Evolutionary conservation across 495 filamentous ascomycete genomes (phyloP).

Genomic region (Tetracladium marchalianum): DNA sequence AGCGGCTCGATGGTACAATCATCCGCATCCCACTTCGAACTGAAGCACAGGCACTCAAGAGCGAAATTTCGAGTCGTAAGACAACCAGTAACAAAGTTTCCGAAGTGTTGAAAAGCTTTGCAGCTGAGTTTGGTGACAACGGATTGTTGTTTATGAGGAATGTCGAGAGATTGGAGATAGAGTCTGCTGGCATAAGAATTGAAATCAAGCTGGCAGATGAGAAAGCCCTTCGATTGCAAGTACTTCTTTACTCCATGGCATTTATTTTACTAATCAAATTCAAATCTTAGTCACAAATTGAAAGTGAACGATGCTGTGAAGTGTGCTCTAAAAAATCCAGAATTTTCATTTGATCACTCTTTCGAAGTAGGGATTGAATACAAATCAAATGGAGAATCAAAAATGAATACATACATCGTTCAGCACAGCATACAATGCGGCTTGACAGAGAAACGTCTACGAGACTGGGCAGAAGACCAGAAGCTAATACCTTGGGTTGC

Average conservation of each 20-base stretch:
- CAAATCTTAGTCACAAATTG: constrained; percentile 8
- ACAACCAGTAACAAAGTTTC: constrained; percentile 19
- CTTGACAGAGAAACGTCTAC: constrained; percentile 14
- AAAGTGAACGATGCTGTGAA: constrained; percentile 10
- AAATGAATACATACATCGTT: constrained; percentile 14
- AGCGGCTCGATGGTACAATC: constrained; percentile 25
- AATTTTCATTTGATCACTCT: constrained; percentile 10
- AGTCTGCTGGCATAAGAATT: constrained; percentile 17
- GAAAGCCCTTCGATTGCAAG: constrained; percentile 12
- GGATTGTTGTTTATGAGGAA: constrained; percentile 30
- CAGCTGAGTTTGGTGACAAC: constrained; percentile 22
- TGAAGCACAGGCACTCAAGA: constrained; percentile 19
- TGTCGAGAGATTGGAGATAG: constrained; percentile 22
- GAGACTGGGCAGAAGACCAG: constrained; percentile 23
- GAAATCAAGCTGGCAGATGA: constrained; percentile 12
- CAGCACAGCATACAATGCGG: constrained; percentile 21
- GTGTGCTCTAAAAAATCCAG: neutral
- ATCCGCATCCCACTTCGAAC: constrained; percentile 35
- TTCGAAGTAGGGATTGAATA: constrained; percentile 12
- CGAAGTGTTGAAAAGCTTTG: constrained; percentile 24
- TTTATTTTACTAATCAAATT: constrained; percentile 3
- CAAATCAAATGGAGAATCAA: neutral
- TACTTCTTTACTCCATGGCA: neutral
- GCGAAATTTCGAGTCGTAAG: constrained; percentile 20
- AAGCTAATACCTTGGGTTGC: constrained; percentile 33